Evolutionary conservation across 805 yeast species (phyloP).

Genomic region (Citeromyces nyonsensis): DNA sequence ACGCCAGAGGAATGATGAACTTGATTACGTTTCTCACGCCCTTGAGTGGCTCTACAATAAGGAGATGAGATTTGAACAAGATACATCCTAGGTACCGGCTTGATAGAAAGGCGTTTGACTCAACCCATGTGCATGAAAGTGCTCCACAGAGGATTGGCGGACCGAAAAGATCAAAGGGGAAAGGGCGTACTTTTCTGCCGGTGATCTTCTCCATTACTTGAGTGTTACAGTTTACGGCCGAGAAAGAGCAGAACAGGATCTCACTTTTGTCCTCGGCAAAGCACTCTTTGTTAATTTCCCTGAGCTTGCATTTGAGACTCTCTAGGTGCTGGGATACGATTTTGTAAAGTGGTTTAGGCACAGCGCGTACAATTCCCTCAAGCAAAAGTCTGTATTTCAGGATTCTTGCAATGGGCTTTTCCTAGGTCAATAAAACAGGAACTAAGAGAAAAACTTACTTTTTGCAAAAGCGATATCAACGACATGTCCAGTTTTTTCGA

Average conservation of each 20-base stretch:
- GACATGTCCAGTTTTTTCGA: conserved; percentile 33
- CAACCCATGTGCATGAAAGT: conserved; percentile 21
- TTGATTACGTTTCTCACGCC: conserved; percentile 15
- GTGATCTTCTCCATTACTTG: conserved; percentile 2
- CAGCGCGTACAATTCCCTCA: conserved; percentile 20
- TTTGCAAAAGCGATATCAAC: conserved; percentile 32
- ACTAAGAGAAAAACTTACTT: too few relatives aligned
- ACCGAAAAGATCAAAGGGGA: conserved; percentile 31
- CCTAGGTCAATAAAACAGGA: too few relatives aligned
- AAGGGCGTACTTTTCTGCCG: conserved; percentile 3
- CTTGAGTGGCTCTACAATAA: conserved; percentile 17
- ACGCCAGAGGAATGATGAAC: conserved; percentile 32
- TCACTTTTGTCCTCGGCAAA: conserved; percentile 6
- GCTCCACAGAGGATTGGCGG: conserved; percentile 26
- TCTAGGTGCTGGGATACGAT: background rate
- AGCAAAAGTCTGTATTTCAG: conserved; percentile 34
- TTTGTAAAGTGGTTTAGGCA: conserved; percentile 9
- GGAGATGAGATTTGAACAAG: conserved; percentile 33
- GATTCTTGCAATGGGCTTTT: conserved; percentile 31
- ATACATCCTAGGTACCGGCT: conserved; percentile 17
- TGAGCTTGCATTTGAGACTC: background rate
- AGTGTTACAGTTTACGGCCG: conserved; percentile 4
- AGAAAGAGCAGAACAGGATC: conserved; percentile 3
- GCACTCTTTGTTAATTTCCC: conserved; percentile 8
- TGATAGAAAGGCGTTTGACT: conserved; percentile 5